These are phyloP conservation scores for Coccomyxa sp. DNA, from an alignment of 139 green algal genomes.

Conservation along the genomic window DNA sequence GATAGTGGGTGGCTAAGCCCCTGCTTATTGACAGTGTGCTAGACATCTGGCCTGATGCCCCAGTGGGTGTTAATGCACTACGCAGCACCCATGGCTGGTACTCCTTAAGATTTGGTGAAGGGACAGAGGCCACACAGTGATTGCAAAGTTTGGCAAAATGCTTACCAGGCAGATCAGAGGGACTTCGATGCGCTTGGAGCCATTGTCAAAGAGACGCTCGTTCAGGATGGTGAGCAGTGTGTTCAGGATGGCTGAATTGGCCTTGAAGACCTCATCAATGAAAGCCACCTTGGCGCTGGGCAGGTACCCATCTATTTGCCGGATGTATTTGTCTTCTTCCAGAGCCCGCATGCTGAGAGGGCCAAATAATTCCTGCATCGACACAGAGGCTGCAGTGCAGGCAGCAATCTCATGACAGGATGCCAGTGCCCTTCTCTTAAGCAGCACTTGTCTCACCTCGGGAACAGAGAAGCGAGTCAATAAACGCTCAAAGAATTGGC, in stretches of 20 bases:
- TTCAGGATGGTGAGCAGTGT: constrained; percentile 92
- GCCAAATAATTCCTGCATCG: constrained; percentile 79
- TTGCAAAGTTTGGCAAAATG: neutral
- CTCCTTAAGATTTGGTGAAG: neutral
- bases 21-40: too few relatives aligned
- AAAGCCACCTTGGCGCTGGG: constrained; percentile 80
- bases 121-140: neutral
- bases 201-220: constrained; percentile 94
- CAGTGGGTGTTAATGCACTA: too few relatives aligned
- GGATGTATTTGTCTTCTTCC: constrained; percentile 87
- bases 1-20: too few relatives aligned
- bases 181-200: constrained; percentile 52
- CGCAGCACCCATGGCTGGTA: neutral
- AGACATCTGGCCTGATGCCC: too few relatives aligned
- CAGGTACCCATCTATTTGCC: constrained; percentile 87
- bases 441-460: constrained; percentile 36
- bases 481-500: constrained; percentile 85
- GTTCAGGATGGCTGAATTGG: constrained; percentile 93
- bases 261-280: constrained; percentile 89
- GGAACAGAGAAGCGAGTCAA: constrained; percentile 90
- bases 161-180: constrained; percentile 58
- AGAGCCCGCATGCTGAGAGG: constrained; percentile 85
- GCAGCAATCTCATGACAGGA: neutral
- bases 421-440: neutral
- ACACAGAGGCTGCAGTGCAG: neutral